Percentiles rank a stretch among this genome's conserved stretches.
phyloP scores from a whole-genome alignment of 306 rosid species.

The Sesbania bispinosa region DNA sequence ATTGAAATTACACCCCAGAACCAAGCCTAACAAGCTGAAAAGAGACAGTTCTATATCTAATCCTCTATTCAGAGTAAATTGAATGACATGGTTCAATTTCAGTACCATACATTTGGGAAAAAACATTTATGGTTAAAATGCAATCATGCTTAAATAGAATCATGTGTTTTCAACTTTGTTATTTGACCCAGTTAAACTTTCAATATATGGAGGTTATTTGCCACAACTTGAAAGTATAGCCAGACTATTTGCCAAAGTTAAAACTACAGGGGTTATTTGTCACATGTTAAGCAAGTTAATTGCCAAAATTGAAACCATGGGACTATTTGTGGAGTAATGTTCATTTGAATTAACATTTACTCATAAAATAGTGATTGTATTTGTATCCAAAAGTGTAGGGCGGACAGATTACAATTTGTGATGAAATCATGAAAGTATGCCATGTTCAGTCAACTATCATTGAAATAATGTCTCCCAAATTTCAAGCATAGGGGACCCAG shows the following conservation, averaged over 20 bases:
- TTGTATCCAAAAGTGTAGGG: not conserved
- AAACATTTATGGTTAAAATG: not conserved
- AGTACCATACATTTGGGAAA: not conserved
- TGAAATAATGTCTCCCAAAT: slow-evolving; percentile 23
- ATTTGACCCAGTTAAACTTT: not conserved
- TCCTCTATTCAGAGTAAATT: not conserved
- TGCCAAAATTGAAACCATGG: not conserved
- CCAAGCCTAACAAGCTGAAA: slow-evolving; percentile 3
- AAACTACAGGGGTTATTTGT: not conserved
- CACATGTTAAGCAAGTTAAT: not conserved
- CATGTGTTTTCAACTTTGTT: not conserved
- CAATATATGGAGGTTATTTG: not conserved
- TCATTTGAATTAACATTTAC: slow-evolving; percentile 18
- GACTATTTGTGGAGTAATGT: not conserved
- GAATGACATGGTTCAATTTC: not conserved
- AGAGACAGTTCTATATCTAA: not conserved
- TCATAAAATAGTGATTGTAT: not conserved
- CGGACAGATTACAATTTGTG: not conserved
- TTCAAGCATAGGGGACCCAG: slow-evolving; percentile 31
- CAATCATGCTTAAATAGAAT: not conserved
- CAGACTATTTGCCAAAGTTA: not conserved
- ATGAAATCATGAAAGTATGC: slow-evolving; percentile 17
- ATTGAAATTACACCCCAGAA: not conserved
- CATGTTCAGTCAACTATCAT: slow-evolving; percentile 10
- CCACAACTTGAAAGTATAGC: no score